These are phyloP conservation scores for Rhodocollybia butyracea DNA, from an alignment of 768 basidiomycete species.

Conservation along the genomic window DNA sequence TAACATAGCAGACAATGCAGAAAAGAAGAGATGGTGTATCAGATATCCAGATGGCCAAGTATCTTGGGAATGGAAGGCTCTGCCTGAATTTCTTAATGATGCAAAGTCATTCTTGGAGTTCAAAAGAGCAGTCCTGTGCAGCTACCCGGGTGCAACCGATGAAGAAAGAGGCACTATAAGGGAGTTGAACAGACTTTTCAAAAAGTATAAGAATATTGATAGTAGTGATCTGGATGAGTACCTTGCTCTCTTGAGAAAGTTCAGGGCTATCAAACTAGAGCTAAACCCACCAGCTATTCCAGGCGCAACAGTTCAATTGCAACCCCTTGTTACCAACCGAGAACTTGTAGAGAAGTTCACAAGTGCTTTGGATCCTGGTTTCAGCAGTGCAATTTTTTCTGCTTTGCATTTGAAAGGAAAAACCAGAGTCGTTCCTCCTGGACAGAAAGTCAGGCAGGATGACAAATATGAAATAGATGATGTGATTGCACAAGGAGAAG, in stretches of 20 bases:
- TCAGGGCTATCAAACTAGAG: too few relatives aligned
- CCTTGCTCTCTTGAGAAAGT: too few relatives aligned
- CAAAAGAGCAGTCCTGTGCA: too few relatives aligned
- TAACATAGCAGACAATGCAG: neutral
- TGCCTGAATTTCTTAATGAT: too few relatives aligned
- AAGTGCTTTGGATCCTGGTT: neutral
- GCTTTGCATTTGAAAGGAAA: neutral
- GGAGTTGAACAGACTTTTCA: neutral
- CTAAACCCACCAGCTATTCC: too few relatives aligned
- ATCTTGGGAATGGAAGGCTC: too few relatives aligned
- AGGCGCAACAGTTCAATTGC: too few relatives aligned
- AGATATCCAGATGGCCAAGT: neutral
- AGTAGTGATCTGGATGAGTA: neutral
- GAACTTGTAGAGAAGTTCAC: neutral
- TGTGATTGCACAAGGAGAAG: neutral
- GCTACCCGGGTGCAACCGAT: neutral
- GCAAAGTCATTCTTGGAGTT: too few relatives aligned
- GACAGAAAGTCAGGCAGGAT: neutral
- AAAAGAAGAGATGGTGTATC: neutral
- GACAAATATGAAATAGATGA: neutral
- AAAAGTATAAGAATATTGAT: neutral
- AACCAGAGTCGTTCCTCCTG: neutral
- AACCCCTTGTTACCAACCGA: too few relatives aligned
- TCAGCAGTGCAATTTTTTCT: neutral
- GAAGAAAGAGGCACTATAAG: neutral